Base-by-base conservation (phyloP, 148 eudicot species). In the Rhododendron ovatum region DNA sequence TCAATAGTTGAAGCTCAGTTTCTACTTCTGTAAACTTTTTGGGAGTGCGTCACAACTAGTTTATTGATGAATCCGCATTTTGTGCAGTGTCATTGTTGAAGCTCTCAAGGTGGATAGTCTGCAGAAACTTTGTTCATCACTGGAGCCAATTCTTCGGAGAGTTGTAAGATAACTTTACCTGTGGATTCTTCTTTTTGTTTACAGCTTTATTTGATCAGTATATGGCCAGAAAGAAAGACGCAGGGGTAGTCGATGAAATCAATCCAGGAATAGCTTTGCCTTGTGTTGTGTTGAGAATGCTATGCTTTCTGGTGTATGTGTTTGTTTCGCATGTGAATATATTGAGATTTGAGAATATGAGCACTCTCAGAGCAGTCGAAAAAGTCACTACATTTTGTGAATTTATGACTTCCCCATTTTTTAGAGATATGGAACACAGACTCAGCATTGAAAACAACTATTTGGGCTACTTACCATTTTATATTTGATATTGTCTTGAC, bases 91-190 rank as follows among this genome's bases (percentile, higher is more conserved):
- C 82, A 96, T 96, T 90, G 94, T 96, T 84, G 99, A 96, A 92
- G 99, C 99, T 84, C 94, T 96, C 82, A 96, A 96, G 91, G 95
- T 95, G 87, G 98, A 96, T 90, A 95, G 98, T 91, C 90, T 96
- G 86, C 99, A 96, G 90, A 95, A 92, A 88, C 98, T 96, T 33
- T 96, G 98, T 90, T 96, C 99, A 82, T 96, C 99, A 41, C 86
- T 96, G 89, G 99, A 96, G 88, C 99, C 99, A 12, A 89, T 96
- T 92, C 98, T 96, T 90, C 96, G 98, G 9, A 96, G 95, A 96
- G 99, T 95, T 87, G 99, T 96, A 95, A 93, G 98, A 93, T 90
- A 77, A 87, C 78, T 69, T 73, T 86, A 67, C 81, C 79, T 83
- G 84, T 91, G 90, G 57, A 81, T 87, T 87, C 87, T 88, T 57